Conservation (phyloP, 176 grass and related monocot genomes). For the Urochloa ruziziensis region DNA sequence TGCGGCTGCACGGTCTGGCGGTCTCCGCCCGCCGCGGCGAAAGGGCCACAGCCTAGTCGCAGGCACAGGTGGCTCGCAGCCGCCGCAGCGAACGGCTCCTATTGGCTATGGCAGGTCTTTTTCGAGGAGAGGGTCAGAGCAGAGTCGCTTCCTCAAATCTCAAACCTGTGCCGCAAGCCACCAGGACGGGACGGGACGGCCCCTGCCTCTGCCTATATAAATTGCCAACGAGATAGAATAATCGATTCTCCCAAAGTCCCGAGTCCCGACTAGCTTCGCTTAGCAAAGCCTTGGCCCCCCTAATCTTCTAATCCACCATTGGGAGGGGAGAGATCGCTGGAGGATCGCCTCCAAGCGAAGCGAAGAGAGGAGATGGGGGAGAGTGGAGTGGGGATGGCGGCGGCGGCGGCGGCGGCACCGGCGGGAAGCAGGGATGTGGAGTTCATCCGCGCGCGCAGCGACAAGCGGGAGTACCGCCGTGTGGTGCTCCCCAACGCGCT, state of each 20-base stretch:
- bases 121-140: background rate
- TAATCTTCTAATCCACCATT: background rate
- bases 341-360: background rate
- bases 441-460: constrained; percentile 87
- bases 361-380: background rate
- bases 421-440: constrained; percentile 50
- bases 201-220: background rate
- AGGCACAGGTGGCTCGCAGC: too few relatives aligned
- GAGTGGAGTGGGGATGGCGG: background rate
- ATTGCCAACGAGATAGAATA: background rate
- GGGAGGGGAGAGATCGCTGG: background rate
- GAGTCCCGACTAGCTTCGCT: background rate
- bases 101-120: too few relatives aligned
- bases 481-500: constrained; percentile 85
- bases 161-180: background rate
- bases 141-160: background rate
- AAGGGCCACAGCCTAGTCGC: too few relatives aligned
- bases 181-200: background rate
- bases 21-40: too few relatives aligned
- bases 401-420: background rate
- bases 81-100: too few relatives aligned
- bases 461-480: constrained; percentile 84
- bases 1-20: too few relatives aligned
- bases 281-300: background rate
- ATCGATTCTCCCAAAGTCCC: background rate